These are phyloP conservation scores for Setomelanomma holmii DNA, from an alignment of 2,329 filamentous ascomycete genomes.

Conservation along the genomic window DNA sequence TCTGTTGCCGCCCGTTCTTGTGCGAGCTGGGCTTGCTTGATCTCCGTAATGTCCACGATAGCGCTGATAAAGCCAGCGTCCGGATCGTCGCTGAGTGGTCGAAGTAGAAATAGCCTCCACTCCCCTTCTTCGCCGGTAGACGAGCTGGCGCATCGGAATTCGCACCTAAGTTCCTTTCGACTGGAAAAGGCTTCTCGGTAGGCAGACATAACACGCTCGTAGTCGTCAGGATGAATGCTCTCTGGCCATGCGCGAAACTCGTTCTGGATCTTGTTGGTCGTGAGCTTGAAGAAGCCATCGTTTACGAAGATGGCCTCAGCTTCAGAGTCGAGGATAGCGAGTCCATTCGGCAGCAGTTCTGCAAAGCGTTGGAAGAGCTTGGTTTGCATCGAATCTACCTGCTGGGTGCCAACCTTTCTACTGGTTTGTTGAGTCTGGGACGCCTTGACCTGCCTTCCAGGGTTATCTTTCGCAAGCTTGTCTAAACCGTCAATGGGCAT, in stretches of 20 bases:
- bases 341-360: slow-evolving; percentile 54
- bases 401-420: slow-evolving; percentile 2
- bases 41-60: slow-evolving; percentile 55
- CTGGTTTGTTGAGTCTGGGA: slow-evolving; percentile 8
- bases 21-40: slow-evolving; percentile 52
- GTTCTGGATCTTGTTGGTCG: slow-evolving; percentile 49
- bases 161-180: slow-evolving; percentile 49
- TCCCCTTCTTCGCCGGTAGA: slow-evolving; percentile 35
- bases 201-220: slow-evolving; percentile 53
- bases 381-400: slow-evolving; percentile 46
- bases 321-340: slow-evolving; percentile 55
- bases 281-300: slow-evolving; percentile 55
- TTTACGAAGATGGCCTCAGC: slow-evolving; percentile 57
- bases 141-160: slow-evolving; percentile 52
- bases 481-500: slow-evolving; percentile 35
- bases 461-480: slow-evolving; percentile 18
- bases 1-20: slow-evolving; percentile 53
- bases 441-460: slow-evolving; percentile 18
- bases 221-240: slow-evolving; percentile 54
- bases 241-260: slow-evolving; percentile 56
- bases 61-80: slow-evolving; percentile 56
- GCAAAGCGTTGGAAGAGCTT: slow-evolving; percentile 55
- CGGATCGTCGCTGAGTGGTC: slow-evolving; percentile 51
- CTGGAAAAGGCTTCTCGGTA: slow-evolving; percentile 52
- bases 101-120: slow-evolving; percentile 54